phyloP scores from a whole-genome alignment of 2,329 filamentous ascomycete species.

The Metarhizium brunneum region DNA sequence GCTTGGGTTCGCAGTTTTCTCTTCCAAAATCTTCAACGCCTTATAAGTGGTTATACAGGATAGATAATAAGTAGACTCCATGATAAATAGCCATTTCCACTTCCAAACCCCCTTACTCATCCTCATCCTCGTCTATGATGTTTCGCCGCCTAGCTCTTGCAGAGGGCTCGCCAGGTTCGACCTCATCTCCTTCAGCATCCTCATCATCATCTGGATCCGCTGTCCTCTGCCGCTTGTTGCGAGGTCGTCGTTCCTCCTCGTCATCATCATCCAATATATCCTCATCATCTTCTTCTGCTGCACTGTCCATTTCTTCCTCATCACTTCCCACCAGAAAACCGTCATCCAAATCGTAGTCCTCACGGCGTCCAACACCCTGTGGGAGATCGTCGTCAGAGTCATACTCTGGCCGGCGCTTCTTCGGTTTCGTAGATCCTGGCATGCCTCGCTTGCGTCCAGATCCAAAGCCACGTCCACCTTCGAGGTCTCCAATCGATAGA shows the following conservation, averaged over 20 bases:
- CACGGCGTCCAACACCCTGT: conserved; percentile 50
- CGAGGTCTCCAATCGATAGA: conserved; percentile 60
- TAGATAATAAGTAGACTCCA: neutral
- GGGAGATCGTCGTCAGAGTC: conserved; percentile 69
- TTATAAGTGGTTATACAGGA: neutral
- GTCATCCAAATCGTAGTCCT: conserved; percentile 73
- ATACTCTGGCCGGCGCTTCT: conserved; percentile 53
- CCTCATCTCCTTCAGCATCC: conserved; percentile 46
- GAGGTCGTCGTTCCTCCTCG: conserved; percentile 36
- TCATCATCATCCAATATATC: conserved; percentile 48
- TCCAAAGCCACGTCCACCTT: conserved; percentile 46
- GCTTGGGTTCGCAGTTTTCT: neutral
- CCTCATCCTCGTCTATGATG: conserved; percentile 53
- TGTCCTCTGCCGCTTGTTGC: conserved; percentile 41
- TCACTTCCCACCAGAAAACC: conserved; percentile 71
- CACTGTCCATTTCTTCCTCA: conserved; percentile 56
- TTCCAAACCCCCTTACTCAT: conserved; percentile 21
- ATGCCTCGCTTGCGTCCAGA: conserved; percentile 44
- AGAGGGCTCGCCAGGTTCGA: conserved; percentile 33
- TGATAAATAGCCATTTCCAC: neutral
- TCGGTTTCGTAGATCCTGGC: conserved; percentile 38
- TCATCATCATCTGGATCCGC: conserved; percentile 37
- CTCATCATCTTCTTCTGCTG: conserved; percentile 56
- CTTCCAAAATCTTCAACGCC: neutral
- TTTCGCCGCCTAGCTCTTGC: conserved; percentile 43